phyloP scores from a whole-genome alignment of 2,329 filamentous ascomycete genomes.

The Drechslerella stenobrocha region DNA sequence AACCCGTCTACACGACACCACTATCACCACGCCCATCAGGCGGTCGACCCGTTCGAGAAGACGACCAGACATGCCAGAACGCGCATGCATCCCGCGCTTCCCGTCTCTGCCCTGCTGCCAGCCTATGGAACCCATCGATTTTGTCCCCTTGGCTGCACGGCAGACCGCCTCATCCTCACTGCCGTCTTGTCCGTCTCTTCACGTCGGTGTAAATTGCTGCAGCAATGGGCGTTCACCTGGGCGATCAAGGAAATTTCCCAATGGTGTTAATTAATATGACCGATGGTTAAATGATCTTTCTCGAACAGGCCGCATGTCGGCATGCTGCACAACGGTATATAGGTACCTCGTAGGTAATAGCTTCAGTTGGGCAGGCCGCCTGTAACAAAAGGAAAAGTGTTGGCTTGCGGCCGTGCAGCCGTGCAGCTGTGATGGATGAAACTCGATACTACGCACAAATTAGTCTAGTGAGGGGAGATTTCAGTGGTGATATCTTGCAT shows the following conservation, averaged over 20 bases:
- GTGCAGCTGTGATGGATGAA: conserved; percentile 34
- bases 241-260: conserved; percentile 7
- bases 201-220: conserved; percentile 26
- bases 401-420: conserved; percentile 12
- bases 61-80: too few relatives aligned
- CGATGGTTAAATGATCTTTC: conserved; percentile 2
- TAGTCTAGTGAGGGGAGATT: conserved; percentile 47
- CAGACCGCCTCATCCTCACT: conserved; percentile 12
- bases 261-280: conserved; percentile 3
- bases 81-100: conserved; percentile 5
- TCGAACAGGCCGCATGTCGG: conserved; percentile 10
- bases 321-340: conserved; percentile 9
- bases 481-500: conserved; percentile 46
- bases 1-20: too few relatives aligned
- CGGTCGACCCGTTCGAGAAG: too few relatives aligned
- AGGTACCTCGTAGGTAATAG: conserved; percentile 3
- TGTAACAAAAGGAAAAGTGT: conserved; percentile 11
- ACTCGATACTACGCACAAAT: conserved; percentile 47
- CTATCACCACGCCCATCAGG: too few relatives aligned
- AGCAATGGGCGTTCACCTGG: conserved; percentile 27
- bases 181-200: conserved; percentile 8
- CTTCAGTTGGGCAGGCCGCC: too few relatives aligned
- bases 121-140: conserved; percentile 17
- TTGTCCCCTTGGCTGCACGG: conserved; percentile 36
- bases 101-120: conserved; percentile 35